A percentile compares a stretch with the other conserved stretches of the same genome.
Conservation (phyloP, 2,329 filamentous ascomycete species). For the Amylocarpus encephaloides region DNA sequence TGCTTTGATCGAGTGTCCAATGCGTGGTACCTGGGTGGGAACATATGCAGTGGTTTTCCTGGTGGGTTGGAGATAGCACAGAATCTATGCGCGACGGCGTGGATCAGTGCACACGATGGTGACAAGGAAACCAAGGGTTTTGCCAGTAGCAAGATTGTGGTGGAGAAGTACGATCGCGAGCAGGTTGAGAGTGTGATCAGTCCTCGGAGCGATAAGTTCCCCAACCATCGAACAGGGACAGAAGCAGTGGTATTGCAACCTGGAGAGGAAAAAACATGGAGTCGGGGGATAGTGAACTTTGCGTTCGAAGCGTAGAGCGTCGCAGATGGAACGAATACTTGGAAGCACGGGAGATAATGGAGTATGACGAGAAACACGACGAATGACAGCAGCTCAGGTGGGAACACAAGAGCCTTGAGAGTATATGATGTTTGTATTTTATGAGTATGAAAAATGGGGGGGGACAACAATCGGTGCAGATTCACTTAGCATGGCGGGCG, state of each 20-base stretch:
- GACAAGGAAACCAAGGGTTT: slow-evolving; percentile 50
- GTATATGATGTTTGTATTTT: not conserved
- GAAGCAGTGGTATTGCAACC: slow-evolving; percentile 38
- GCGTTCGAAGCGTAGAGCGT: not conserved
- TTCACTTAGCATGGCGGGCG: not conserved
- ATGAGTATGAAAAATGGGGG: not conserved
- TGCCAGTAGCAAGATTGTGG: slow-evolving; percentile 44
- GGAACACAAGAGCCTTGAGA: not conserved
- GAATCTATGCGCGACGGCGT: slow-evolving; percentile 46
- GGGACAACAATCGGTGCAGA: not conserved
- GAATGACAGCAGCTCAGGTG: not conserved
- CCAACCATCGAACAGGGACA: slow-evolving; percentile 27
- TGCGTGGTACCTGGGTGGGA: slow-evolving; percentile 56
- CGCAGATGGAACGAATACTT: not conserved
- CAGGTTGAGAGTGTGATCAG: slow-evolving; percentile 38
- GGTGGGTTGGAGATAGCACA: slow-evolving; percentile 51
- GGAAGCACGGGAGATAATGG: not conserved
- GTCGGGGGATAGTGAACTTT: slow-evolving; percentile 11
- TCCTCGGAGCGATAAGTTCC: slow-evolving; percentile 21
- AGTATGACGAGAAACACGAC: not conserved
- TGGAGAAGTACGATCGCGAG: slow-evolving; percentile 37
- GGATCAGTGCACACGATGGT: slow-evolving; percentile 57
- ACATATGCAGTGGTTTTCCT: slow-evolving; percentile 50
- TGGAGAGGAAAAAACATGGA: slow-evolving; percentile 40
- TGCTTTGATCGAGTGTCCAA: slow-evolving; percentile 54